Percentiles rank a stretch among this genome's conserved stretches.
Evolutionary conservation across 2,329 filamentous ascomycete genomes (phyloP).

Genomic region (Calonectria naviculata): DNA sequence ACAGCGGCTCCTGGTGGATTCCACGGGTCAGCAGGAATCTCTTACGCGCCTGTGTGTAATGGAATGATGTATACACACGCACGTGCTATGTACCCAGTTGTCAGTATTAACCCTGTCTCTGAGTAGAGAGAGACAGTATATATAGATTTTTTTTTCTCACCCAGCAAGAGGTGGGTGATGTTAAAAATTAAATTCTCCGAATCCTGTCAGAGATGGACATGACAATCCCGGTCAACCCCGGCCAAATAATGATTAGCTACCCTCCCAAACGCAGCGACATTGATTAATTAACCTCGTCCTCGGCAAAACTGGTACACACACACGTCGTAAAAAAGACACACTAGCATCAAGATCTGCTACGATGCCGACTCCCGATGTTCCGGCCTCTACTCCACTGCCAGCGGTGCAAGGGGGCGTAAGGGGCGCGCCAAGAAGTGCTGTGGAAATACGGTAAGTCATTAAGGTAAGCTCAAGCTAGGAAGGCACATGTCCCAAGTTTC

Average conservation of each 20-base stretch:
- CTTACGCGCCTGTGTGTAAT: neutral
- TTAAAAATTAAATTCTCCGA: neutral
- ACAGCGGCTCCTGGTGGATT: neutral
- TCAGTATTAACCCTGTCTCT: too few relatives aligned
- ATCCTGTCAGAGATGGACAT: neutral
- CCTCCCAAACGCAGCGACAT: neutral
- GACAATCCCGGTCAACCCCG: neutral
- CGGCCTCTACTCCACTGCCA: constrained; percentile 5
- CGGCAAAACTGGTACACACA: neutral
- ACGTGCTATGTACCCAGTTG: neutral
- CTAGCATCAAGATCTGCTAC: neutral
- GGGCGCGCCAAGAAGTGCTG: constrained; percentile 6
- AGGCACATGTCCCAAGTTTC: constrained; percentile 5
- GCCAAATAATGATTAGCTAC: neutral
- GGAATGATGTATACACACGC: too few relatives aligned
- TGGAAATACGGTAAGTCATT: constrained; percentile 7
- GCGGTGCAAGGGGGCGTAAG: constrained; percentile 9
- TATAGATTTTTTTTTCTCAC: neutral
- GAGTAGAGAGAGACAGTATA: too few relatives aligned
- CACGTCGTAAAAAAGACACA: neutral
- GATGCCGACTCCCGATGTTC: constrained; percentile 14
- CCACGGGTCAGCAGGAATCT: neutral
- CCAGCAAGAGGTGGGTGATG: neutral
- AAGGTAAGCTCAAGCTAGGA: neutral
- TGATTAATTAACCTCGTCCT: neutral